These are phyloP conservation scores for Tetraselmis chui DNA, from an alignment of 139 green algal species.

Conservation along the genomic window DNA sequence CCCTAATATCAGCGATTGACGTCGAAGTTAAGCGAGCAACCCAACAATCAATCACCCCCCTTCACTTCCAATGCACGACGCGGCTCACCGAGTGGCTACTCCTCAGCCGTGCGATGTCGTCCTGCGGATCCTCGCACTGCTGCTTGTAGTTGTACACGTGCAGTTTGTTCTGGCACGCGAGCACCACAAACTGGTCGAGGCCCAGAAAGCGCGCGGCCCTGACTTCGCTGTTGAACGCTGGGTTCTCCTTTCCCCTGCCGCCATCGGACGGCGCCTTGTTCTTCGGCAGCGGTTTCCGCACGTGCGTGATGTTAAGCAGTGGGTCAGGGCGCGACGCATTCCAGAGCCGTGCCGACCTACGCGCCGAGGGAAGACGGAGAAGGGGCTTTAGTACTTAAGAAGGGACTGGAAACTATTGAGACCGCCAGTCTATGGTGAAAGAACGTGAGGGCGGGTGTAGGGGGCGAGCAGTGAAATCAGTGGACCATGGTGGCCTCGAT, in stretches of 20 bases:
- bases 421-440: no score
- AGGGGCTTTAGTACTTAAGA: no score
- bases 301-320: slow-evolving; percentile 29
- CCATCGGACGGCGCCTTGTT: slow-evolving; percentile 1
- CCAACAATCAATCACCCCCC: no score
- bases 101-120: slow-evolving; percentile 43
- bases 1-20: no score
- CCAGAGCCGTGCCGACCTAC: slow-evolving; percentile 29
- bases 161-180: slow-evolving; percentile 43
- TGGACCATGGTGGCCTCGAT: no score
- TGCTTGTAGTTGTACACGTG: slow-evolving; percentile 47
- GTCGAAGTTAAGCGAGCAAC: no score
- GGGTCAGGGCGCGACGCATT: slow-evolving; percentile 25
- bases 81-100: slow-evolving; percentile 9
- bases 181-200: slow-evolving; percentile 41
- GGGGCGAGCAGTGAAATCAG: no score
- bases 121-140: slow-evolving; percentile 19
- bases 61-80: no score
- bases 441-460: no score
- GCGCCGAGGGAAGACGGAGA: no score
- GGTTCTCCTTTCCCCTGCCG: slow-evolving; percentile 20
- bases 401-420: no score
- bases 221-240: slow-evolving; percentile 25
- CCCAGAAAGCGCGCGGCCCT: slow-evolving; percentile 41
- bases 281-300: slow-evolving; percentile 23